Evolutionary conservation across 257 asterid genomes (phyloP), one percentile per base, ranked within the genome.

Genomic region (Solanum arcanum): DNA sequence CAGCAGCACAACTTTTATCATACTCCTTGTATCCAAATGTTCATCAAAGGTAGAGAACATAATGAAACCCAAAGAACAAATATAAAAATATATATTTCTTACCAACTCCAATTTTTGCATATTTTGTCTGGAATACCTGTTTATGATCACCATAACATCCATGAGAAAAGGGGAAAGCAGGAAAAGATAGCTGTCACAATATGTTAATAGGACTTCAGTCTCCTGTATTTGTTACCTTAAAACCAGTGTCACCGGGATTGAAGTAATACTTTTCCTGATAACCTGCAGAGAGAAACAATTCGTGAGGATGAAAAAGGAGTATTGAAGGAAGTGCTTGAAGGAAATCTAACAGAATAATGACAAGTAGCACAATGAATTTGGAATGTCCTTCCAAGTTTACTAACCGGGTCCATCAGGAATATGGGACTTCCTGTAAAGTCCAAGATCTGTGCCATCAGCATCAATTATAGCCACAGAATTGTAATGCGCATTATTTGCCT

Each of bases 401-500:
- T 85, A 80, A 96, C 99, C 99, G 90, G 99, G 99, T 64, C 99
- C 99, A 88, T 95, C 99, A 15, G 99, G 99, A 89, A 95, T 96
- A 92, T 97, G 99, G 80, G 99, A 95, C 90, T 97, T 97, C 87
- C 99, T 94, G 88, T 97, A 96, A 83, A 97, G 96, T 86, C 99
- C 99, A 87, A 95, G 94, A 89, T 94, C 97, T 76, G 98, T 93
- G 84, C 99, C 99, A 89, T 97, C 98, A 80, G 98, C 98, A 94
- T 97, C 99, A 88, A 96, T 92, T 59, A 97, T 92, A 59, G 93
- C 98, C 84, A 97, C 74, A 33, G 99, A 97, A 91, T 96, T 97
- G 91, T 94, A 96, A 91, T 97, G 99, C n/a, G 98, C 99, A 87
- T 94, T 96, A 91, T 96, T 97, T 88, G 98, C 98, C 91, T 95